phyloP scores from a whole-genome alignment of 1,284 basidiomycete species.

The Inonotus obliquus region DNA sequence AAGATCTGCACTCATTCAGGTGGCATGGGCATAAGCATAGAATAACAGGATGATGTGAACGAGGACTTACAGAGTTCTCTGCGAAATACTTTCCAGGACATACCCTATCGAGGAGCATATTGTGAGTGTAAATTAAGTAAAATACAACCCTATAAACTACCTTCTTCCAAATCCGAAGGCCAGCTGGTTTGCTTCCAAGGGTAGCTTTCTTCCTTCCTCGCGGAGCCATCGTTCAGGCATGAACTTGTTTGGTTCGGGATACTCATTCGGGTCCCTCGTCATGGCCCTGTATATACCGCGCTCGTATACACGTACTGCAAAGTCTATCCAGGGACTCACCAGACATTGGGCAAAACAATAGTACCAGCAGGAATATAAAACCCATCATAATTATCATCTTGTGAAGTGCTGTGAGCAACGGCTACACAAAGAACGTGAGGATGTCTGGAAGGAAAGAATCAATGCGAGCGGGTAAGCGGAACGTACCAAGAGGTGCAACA shows the following conservation, averaged over 20 bases:
- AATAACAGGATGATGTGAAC: too few species aligned
- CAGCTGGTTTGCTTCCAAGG: conserved; percentile 1
- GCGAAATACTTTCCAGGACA: conserved; percentile 16
- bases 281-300: conserved; percentile 5
- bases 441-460: too few species aligned
- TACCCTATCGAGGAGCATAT: not conserved
- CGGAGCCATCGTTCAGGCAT: conserved; percentile 13
- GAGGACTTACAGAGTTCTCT: conserved; percentile 4
- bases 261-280: conserved; percentile 1
- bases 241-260: conserved; percentile 13
- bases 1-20: conserved; percentile 4
- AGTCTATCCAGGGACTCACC: not conserved
- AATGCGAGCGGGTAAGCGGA: not conserved
- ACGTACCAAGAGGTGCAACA: conserved; percentile 10
- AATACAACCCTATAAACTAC: not conserved
- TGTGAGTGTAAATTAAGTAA: not conserved
- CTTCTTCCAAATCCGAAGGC: conserved; percentile 16
- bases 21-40: not conserved
- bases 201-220: conserved; percentile 1
- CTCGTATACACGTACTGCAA: too few species aligned
- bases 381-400: conserved; percentile 20
- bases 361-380: conserved; percentile 19
- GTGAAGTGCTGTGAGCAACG: conserved; percentile 12
- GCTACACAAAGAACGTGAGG: not conserved
- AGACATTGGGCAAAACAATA: conserved; percentile 18